phyloP scores from a whole-genome alignment of 2,329 filamentous ascomycete species.

The Trichoderma pleuroti region DNA sequence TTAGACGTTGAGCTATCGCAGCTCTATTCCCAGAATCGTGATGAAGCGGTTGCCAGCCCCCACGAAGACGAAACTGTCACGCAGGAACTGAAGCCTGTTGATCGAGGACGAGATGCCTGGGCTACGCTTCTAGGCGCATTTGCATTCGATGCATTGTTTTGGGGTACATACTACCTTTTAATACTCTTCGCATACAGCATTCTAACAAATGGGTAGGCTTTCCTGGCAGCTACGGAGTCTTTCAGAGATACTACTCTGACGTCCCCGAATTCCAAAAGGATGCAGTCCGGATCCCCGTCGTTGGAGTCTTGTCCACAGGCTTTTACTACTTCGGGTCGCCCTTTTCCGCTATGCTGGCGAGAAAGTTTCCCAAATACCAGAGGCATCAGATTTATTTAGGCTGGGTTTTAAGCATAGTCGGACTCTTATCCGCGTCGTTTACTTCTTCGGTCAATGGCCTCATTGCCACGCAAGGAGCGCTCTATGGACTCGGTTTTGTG shows the following conservation, averaged over 20 bases:
- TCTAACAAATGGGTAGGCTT: conserved; percentile 21
- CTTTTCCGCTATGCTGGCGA: conserved; percentile 24
- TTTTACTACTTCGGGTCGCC: conserved; percentile 29
- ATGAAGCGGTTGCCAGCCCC: not conserved
- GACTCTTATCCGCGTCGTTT: conserved; percentile 35
- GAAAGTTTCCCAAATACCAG: conserved; percentile 25
- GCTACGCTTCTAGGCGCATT: conserved; percentile 24
- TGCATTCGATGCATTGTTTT: conserved; percentile 26
- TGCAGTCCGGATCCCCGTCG: conserved; percentile 24
- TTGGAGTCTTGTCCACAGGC: conserved; percentile 28
- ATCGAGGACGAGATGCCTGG: conserved; percentile 27
- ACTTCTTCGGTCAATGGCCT: conserved; percentile 31
- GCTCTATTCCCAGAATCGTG: not conserved
- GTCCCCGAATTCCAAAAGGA: conserved; percentile 26
- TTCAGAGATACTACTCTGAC: conserved; percentile 29
- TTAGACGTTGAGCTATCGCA: not conserved
- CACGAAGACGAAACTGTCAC: not conserved
- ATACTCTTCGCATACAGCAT: fast-evolving
- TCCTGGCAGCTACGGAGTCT: conserved; percentile 29
- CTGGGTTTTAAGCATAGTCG: conserved; percentile 39
- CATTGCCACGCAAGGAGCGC: conserved; percentile 39
- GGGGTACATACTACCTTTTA: not conserved
- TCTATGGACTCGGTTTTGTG: conserved; percentile 39
- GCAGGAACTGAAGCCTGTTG: conserved; percentile 23
- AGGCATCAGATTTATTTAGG: conserved; percentile 36